phyloP scores from a whole-genome alignment of 176 grass and related monocot genomes.

The Avena insularis region DNA sequence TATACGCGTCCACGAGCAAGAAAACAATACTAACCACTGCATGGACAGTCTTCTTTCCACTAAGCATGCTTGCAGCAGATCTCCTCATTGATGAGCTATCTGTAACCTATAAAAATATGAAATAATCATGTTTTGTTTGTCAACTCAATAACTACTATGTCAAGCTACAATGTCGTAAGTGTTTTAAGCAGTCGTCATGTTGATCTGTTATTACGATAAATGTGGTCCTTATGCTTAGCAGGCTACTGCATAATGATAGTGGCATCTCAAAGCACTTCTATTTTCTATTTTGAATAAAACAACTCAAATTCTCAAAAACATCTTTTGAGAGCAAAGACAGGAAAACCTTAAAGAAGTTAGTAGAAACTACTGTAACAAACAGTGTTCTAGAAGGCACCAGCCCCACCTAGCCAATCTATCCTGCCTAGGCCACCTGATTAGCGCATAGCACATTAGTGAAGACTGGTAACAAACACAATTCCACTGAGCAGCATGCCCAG shows the following conservation, averaged over 20 bases:
- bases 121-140: slow-evolving; percentile 20
- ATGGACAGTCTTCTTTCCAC: slow-evolving; percentile 77
- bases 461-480: background rate
- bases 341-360: background rate
- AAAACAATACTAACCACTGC: slow-evolving; percentile 58
- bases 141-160: background rate
- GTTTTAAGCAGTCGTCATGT: background rate
- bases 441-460: background rate
- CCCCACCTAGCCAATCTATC: background rate
- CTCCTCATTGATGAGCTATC: slow-evolving; percentile 76
- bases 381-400: background rate
- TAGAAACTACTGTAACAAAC: background rate
- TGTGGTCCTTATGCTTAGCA: background rate
- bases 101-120: slow-evolving; percentile 55
- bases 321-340: background rate
- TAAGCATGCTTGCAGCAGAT: slow-evolving; percentile 99
- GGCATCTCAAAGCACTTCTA: background rate
- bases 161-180: background rate
- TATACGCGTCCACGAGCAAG: slow-evolving; percentile 31
- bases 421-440: background rate
- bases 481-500: background rate
- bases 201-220: background rate
- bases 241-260: background rate
- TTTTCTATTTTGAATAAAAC: slow-evolving; percentile 24
- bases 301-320: background rate